Evolutionary conservation across 2,329 filamentous ascomycete genomes (phyloP).

Genomic region (Fusarium sp.): DNA sequence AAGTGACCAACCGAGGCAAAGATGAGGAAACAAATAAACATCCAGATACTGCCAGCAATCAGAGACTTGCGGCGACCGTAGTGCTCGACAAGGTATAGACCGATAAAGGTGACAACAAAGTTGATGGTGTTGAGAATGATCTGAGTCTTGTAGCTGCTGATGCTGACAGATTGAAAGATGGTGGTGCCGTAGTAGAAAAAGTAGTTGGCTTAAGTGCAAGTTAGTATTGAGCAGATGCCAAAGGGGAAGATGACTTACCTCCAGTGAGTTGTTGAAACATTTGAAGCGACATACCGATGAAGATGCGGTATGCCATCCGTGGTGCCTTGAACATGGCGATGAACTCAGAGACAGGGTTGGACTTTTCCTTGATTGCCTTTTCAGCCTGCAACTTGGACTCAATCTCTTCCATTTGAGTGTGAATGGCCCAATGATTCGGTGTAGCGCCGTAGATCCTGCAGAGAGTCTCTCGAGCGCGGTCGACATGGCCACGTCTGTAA

Average conservation of each 20-base stretch:
- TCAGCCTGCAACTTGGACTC: conserved; percentile 65
- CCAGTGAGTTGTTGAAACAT: conserved; percentile 73
- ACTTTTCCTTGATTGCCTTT: conserved; percentile 46
- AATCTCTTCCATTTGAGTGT: conserved; percentile 65
- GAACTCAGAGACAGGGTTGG: conserved; percentile 59
- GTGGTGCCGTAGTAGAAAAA: conserved; percentile 74
- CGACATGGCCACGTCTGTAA: conserved; percentile 60
- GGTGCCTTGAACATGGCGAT: conserved; percentile 73
- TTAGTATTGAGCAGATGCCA: neutral
- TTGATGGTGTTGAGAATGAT: conserved; percentile 77
- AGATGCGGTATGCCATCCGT: conserved; percentile 72
- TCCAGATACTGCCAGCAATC: conserved; percentile 72
- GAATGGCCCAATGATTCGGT: conserved; percentile 58
- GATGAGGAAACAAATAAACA: conserved; percentile 70
- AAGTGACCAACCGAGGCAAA: conserved; percentile 67
- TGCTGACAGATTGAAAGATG: conserved; percentile 59
- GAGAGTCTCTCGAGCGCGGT: conserved; percentile 61
- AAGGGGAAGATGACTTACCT: neutral
- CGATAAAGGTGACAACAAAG: conserved; percentile 74
- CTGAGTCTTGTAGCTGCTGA: conserved; percentile 73
- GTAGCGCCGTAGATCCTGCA: conserved; percentile 61
- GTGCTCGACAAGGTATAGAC: conserved; percentile 77
- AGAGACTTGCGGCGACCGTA: conserved; percentile 74
- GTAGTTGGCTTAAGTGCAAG: conserved; percentile 65
- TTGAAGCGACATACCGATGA: conserved; percentile 71